These are phyloP conservation scores for Phytophthora uliginosa DNA, from an alignment of 352 stramenopile species.

Conservation along the genomic window DNA sequence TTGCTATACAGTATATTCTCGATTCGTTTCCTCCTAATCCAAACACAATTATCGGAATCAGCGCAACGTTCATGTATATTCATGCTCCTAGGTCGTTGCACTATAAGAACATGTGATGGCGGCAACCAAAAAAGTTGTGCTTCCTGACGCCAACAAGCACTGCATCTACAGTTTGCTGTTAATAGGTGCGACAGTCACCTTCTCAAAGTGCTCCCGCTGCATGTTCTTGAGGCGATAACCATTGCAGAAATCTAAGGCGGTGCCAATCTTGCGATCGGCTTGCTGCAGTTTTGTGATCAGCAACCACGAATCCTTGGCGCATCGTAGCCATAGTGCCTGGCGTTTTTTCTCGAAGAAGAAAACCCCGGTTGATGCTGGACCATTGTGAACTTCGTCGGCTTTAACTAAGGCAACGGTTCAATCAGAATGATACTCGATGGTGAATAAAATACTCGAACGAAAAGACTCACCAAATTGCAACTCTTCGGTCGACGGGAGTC, in stretches of 20 bases:
- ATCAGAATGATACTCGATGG: background rate
- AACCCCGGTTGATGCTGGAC: conserved; percentile 28
- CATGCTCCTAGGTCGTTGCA: background rate
- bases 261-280: conserved; percentile 69
- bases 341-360: conserved; percentile 87
- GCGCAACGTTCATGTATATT: too few relatives aligned
- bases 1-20: too few relatives aligned
- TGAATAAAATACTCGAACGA: background rate
- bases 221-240: conserved; percentile 78
- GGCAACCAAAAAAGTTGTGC: too few relatives aligned
- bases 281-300: conserved; percentile 78
- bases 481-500: conserved; percentile 55
- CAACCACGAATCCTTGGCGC: conserved; percentile 63
- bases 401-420: conserved; percentile 23
- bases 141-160: background rate
- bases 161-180: conserved; percentile 35
- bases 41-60: too few relatives aligned
- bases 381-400: conserved; percentile 25
- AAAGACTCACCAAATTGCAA: conserved; percentile 44
- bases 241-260: conserved; percentile 84
- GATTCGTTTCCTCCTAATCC: too few relatives aligned
- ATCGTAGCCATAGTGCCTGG: conserved; percentile 80
- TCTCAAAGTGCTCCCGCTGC: conserved; percentile 58
- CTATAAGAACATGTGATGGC: background rate
- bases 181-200: conserved; percentile 14